These are phyloP conservation scores for Mucor mucedo DNA, from an alignment of 371 early-diverging fungal species.

Conservation along the genomic window DNA sequence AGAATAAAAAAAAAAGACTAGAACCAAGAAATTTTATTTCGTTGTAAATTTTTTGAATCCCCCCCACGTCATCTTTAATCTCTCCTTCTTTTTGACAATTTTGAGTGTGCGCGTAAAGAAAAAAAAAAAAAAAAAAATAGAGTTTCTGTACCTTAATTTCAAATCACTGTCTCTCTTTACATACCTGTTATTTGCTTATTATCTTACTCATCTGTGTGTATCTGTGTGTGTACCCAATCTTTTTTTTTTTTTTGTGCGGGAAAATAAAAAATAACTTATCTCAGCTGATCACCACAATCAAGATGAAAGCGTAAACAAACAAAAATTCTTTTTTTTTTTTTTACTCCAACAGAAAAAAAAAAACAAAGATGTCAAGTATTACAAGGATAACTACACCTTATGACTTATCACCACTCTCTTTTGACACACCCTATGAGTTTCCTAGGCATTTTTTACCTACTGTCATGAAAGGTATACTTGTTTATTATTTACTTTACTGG, in stretches of 20 bases:
- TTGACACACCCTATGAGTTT: constrained; percentile 33
- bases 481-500: background rate
- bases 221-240: background rate
- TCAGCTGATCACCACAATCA: constrained; percentile 1
- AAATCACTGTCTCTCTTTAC: too few species aligned
- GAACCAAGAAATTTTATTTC: constrained; percentile 1
- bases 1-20: background rate
- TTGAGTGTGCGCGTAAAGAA: background rate
- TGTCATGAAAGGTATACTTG: constrained; percentile 33
- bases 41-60: background rate
- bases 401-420: constrained; percentile 29
- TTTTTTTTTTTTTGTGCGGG: background rate
- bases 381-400: constrained; percentile 27
- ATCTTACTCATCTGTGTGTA: too few species aligned
- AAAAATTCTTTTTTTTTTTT: constrained; percentile 6
- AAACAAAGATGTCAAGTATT: constrained; percentile 3
- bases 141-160: too few species aligned
- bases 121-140: too few species aligned
- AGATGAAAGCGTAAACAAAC: background rate
- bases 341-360: constrained; percentile 1
- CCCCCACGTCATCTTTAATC: background rate
- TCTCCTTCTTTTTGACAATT: background rate
- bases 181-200: too few species aligned
- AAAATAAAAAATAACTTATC: background rate
- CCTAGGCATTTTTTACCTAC: constrained; percentile 31